phyloP scores from a whole-genome alignment of 306 rosid genomes.

The Acmispon strigosus region DNA sequence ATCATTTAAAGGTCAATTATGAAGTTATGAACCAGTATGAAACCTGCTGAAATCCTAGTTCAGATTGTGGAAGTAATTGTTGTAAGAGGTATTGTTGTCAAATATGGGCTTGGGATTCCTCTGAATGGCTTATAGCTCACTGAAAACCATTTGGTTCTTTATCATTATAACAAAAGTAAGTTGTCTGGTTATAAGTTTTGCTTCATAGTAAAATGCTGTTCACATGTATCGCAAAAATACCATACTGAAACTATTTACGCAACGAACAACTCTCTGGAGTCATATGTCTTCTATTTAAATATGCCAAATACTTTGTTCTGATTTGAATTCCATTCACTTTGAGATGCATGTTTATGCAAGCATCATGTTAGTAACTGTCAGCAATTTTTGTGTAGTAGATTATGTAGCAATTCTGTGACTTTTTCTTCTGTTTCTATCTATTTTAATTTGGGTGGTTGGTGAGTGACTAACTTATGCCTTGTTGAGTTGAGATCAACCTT shows the following conservation, averaged over 20 bases:
- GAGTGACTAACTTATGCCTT: not conserved
- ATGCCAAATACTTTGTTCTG: not conserved
- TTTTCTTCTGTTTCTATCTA: not conserved
- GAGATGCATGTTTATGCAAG: not conserved
- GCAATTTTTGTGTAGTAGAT: not conserved
- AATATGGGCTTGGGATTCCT: slow-evolving; percentile 38
- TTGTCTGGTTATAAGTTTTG: slow-evolving; percentile 22
- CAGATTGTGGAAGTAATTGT: slow-evolving; percentile 38
- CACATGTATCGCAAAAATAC: not conserved
- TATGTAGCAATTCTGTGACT: not conserved
- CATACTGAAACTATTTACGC: slow-evolving; percentile 4
- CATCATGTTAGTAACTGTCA: not conserved
- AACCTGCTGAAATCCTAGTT: slow-evolving; percentile 29
- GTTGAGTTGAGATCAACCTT: not conserved
- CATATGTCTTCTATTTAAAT: not conserved
- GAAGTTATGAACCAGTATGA: slow-evolving; percentile 27
- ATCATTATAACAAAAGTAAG: slow-evolving; percentile 52
- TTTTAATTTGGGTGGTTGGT: not conserved
- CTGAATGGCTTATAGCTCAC: slow-evolving; percentile 44
- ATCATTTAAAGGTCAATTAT: slow-evolving; percentile 14
- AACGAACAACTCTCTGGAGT: not conserved
- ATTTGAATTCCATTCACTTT: not conserved
- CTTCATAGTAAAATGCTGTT: not conserved
- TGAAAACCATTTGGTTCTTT: slow-evolving; percentile 42
- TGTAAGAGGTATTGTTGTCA: slow-evolving; percentile 27